A percentile compares a stretch with the other conserved stretches of the same genome.
Evolutionary conservation across 1,139 yeast species (phyloP).

Genomic region (Yamadazyma songkhlaensis): DNA sequence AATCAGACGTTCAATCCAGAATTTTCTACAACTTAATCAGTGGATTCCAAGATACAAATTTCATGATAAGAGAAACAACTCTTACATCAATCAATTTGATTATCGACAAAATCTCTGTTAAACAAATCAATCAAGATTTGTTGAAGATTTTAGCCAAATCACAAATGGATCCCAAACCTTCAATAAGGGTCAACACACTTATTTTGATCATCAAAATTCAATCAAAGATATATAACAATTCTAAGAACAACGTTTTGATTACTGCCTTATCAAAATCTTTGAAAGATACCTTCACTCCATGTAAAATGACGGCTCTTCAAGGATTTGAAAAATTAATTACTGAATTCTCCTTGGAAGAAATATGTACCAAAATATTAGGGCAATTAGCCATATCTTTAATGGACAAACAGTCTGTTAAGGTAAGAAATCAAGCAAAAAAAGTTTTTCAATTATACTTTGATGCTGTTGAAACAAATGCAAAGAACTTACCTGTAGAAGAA

Average conservation of each 20-base stretch:
- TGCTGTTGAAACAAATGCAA: constrained; percentile 64
- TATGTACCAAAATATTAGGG: constrained; percentile 80
- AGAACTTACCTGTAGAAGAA: constrained; percentile 47
- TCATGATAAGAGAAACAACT: constrained; percentile 77
- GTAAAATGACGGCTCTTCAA: constrained; percentile 73
- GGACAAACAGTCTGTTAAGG: constrained; percentile 64
- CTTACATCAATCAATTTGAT: constrained; percentile 65
- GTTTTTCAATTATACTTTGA: constrained; percentile 64
- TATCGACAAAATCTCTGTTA: constrained; percentile 65
- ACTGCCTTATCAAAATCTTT: constrained; percentile 86
- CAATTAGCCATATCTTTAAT: constrained; percentile 81
- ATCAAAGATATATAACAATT: constrained; percentile 52
- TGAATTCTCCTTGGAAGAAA: constrained; percentile 69
- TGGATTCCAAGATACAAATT: constrained; percentile 85
- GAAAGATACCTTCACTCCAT: constrained; percentile 75
- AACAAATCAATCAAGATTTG: constrained; percentile 85
- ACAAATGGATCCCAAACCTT: constrained; percentile 80
- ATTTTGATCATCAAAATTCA: constrained; percentile 74
- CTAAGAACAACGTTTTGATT: constrained; percentile 70
- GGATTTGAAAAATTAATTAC: constrained; percentile 69
- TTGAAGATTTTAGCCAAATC: constrained; percentile 80
- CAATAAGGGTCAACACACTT: constrained; percentile 83
- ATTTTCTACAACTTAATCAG: constrained; percentile 66
- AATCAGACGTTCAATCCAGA: constrained; percentile 63
- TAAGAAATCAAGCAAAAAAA: constrained; percentile 67